Evolutionary conservation across 495 filamentous ascomycete genomes (phyloP), one percentile per base, ranked within the genome.

Genomic region (Hypoxylon trugodes): DNA sequence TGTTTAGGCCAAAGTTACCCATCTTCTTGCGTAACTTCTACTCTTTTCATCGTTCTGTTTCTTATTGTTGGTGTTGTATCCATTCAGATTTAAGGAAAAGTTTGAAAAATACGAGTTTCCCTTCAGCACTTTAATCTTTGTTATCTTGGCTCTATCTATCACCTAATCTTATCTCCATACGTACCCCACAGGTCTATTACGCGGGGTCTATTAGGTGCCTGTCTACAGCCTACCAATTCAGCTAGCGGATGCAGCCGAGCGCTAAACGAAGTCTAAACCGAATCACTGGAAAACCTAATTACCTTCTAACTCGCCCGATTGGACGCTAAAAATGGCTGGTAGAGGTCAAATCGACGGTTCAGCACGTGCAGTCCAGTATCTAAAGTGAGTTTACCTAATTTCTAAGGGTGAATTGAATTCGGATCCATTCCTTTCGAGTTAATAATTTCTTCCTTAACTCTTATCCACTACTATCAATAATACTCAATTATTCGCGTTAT

Each of bases 211-310:
- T 43, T n/a, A n/a, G n/a, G n/a, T n/a, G n/a, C n/a, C n/a, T n/a
- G n/a, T n/a, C n/a, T 45, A 57, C 45, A 40, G 24, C 36, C 46
- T 42, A 22, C n/a, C n/a, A 28, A 41, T 25, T 13, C 55, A 43
- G 49, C 41, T 35, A 60, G 55, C 65, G 65, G 65, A 40, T 68
- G 37, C 53, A 68, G 60, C 65, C 65, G 60, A 65, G 37, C 60
- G 24, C 65, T 60, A 65, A 55, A 56, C 22, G 49, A 67, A 36
- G 16, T 52, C 61, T 22, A 55, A 66, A 25, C 56, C 66, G 55
- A 40, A 51, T 18, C 53, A 16, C 62, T 64, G 65, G 53, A 49
- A 59, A 64, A 22, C 26, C 40, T 52, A 69, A 52, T 54, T 59
- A 36, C n/a, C 9, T 24, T 16, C 9, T 10, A 28, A 12, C 33